Evolutionary conservation across 108 stramenopile genomes (phyloP).

Genomic region (Cyclotella distinguenda): DNA sequence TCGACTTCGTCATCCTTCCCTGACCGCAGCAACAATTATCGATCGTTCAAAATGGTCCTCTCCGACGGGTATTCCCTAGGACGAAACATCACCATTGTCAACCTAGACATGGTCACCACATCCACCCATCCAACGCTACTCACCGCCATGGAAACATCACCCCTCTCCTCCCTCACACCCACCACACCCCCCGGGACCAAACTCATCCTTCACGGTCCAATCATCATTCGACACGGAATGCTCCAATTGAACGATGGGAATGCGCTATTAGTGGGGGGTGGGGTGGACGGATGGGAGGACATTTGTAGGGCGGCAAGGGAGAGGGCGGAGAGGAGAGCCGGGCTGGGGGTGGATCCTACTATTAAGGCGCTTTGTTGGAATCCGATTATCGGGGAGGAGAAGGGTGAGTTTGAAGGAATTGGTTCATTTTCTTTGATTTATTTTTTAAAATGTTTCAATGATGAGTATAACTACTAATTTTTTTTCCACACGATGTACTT

Average conservation of each 20-base stretch:
- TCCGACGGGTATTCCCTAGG: slow-evolving; percentile 49
- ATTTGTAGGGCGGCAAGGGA: slow-evolving; percentile 52
- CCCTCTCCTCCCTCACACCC: slow-evolving; percentile 45
- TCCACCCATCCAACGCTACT: neutral
- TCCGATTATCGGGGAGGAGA: slow-evolving; percentile 36
- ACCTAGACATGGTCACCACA: neutral
- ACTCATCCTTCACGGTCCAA: slow-evolving; percentile 55
- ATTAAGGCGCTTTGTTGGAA: slow-evolving; percentile 74
- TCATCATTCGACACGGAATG: slow-evolving; percentile 53
- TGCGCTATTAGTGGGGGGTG: slow-evolving; percentile 60
- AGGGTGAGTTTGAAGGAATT: slow-evolving; percentile 18
- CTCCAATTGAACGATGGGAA: slow-evolving; percentile 59
- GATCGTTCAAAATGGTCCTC: slow-evolving; percentile 52
- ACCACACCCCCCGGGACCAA: slow-evolving; percentile 58
- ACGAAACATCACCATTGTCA: slow-evolving; percentile 2
- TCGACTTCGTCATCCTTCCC: no score
- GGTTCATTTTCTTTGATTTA: slow-evolving; percentile 9
- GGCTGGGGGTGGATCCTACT: slow-evolving; percentile 80
- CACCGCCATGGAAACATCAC: slow-evolving; percentile 54
- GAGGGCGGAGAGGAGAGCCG: slow-evolving; percentile 47
- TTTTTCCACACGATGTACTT: neutral
- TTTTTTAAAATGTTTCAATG: neutral
- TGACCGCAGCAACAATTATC: slow-evolving; percentile 15
- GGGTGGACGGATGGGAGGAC: slow-evolving; percentile 48
- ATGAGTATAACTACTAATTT: neutral